These are phyloP conservation scores for Rhizophora mangle DNA, from an alignment of 345 rosid species.

Conservation along the genomic window DNA sequence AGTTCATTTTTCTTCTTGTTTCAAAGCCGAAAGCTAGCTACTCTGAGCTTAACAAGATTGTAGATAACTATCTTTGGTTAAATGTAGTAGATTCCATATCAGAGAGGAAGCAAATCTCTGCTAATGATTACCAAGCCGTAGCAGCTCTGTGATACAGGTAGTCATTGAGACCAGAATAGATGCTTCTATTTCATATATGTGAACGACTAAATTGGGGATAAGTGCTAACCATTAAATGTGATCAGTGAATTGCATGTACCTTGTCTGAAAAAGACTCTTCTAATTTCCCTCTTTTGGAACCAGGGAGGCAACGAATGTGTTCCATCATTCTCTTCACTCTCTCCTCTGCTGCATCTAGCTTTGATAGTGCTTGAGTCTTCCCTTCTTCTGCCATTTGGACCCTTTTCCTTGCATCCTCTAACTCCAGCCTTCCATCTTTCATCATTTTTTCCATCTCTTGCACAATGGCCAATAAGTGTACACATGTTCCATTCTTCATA, in stretches of 20 bases:
- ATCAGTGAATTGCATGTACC: slow-evolving; percentile 6
- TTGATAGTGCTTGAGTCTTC: slow-evolving; percentile 39
- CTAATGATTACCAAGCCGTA: too few species aligned
- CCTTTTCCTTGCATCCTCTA: slow-evolving; percentile 47
- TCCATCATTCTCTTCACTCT: slow-evolving; percentile 35
- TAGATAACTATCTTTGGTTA: too few species aligned
- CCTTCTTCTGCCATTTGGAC: slow-evolving; percentile 45
- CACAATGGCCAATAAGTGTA: slow-evolving; percentile 38
- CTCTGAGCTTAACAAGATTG: too few species aligned
- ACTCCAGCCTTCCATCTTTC: slow-evolving; percentile 36
- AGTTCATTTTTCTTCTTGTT: too few species aligned
- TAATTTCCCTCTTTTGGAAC: slow-evolving; percentile 21
- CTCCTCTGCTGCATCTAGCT: slow-evolving; percentile 42
- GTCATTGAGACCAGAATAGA: neutral
- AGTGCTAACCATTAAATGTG: too few species aligned
- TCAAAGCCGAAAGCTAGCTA: too few species aligned
- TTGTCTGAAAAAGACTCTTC: neutral
- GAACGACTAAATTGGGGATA: neutral
- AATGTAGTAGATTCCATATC: too few species aligned
- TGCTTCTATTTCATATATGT: neutral
- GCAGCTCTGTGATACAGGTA: too few species aligned
- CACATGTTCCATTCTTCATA: slow-evolving; percentile 42
- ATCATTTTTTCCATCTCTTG: slow-evolving; percentile 47
- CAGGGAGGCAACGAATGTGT: slow-evolving; percentile 20
- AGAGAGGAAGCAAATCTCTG: too few species aligned